Evolutionary conservation across 2,329 filamentous ascomycete genomes (phyloP), one percentile per base, ranked within the genome.

Genomic region (Nemania serpens): DNA sequence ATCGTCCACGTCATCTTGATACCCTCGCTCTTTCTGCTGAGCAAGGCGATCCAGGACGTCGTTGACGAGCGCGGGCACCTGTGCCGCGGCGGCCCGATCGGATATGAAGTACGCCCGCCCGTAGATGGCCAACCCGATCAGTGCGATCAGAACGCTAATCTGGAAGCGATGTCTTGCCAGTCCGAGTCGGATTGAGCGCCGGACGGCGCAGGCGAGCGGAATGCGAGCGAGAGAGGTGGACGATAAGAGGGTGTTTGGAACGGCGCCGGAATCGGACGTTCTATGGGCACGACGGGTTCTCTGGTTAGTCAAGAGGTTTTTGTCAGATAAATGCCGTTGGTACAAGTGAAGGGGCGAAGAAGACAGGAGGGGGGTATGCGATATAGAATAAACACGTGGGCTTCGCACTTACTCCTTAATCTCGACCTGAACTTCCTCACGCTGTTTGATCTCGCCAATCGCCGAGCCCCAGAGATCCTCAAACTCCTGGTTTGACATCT

Each of bases 221-320:
- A 98, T 84, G 77, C 90, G 86, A 84, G 93, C 90, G 88, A 96
- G 90, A 82, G 91, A 96, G 82, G 85, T 90, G 79, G 90, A 94
- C 78, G 87, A 86, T 83, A 97, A 86, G 76, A 80, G 80, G 81
- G 81, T 79, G 77, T 75, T 75, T 81, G 82, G 73, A 86, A 87
- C 78, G 82, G 81, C 76, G 79, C 78, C 79, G 84, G 84, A 82
- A 85, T 79, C 76, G 82, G 80, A 77, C 81, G 84, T 80, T 91
- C 91, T 94, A 87, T 87, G 79, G 88, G 81, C 75, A 85, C 80
- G 81, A 84, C 78, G 80, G 84, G 80, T 82, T 82, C 84, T 88
- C 93, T 97, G 90, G 87, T 97, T 93, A 97, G 93, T 96, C 37
- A 3, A 18, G 36, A 79, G 72, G 70, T 69, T 65, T 76, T 77